These are phyloP conservation scores for Chiua virens DNA, from an alignment of 768 basidiomycete species.

Conservation along the genomic window DNA sequence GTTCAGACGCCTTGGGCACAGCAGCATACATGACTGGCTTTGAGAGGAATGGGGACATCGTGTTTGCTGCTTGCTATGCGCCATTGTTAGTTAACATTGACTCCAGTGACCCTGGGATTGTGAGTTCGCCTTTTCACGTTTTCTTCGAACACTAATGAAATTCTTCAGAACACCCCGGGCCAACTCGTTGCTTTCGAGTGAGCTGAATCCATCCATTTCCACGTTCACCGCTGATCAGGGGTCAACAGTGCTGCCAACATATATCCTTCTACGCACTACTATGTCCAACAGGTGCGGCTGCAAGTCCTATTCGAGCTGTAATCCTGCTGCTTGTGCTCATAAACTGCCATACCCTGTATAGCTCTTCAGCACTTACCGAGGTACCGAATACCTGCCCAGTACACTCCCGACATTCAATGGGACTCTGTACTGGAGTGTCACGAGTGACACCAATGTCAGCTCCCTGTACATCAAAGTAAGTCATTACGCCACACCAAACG, in stretches of 20 bases:
- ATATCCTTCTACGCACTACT: conserved; percentile 58
- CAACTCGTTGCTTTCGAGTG: conserved; percentile 59
- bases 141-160: not conserved
- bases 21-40: conserved; percentile 69
- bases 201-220: conserved; percentile 18
- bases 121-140: conserved; percentile 32
- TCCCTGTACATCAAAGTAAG: conserved; percentile 57
- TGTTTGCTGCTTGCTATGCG: conserved; percentile 60
- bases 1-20: conserved; percentile 48
- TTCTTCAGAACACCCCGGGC: conserved; percentile 37
- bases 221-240: not conserved
- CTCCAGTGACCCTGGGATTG: conserved; percentile 45
- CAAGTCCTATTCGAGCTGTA: not conserved
- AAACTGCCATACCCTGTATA: conserved; percentile 19
- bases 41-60: conserved; percentile 57
- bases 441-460: conserved; percentile 16
- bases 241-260: conserved; percentile 45
- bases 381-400: conserved; percentile 60
- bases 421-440: conserved; percentile 63
- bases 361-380: conserved; percentile 62
- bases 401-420: conserved; percentile 50
- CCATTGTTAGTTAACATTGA: conserved; percentile 53
- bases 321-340: not conserved
- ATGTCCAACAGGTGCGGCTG: conserved; percentile 51
- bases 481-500: not conserved